Conservation (phyloP, 805 yeast genomes). For the Millerozyma miso region DNA sequence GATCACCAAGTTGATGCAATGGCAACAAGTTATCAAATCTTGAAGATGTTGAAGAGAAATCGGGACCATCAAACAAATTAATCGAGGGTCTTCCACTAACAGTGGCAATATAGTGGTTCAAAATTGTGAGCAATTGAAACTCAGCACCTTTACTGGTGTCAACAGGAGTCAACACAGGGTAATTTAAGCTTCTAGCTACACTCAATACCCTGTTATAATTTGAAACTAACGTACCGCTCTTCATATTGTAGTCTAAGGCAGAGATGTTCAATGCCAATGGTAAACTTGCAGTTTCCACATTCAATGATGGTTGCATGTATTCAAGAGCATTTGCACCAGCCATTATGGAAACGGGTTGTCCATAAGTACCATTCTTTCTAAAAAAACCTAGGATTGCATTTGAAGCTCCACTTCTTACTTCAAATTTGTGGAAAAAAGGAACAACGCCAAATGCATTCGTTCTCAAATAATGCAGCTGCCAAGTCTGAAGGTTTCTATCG, state of each 20-base stretch:
- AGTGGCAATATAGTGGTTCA: constrained; percentile 58
- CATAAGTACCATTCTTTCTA: constrained; percentile 25
- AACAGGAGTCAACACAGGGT: constrained; percentile 68
- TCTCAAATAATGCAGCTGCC: constrained; percentile 51
- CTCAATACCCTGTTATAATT: constrained; percentile 61
- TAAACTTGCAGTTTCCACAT: constrained; percentile 31
- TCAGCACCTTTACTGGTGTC: constrained; percentile 45
- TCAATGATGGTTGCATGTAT: constrained; percentile 61
- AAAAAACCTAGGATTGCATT: constrained; percentile 72
- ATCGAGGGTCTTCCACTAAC: constrained; percentile 52
- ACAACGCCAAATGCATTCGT: constrained; percentile 51
- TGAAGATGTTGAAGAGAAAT: constrained; percentile 50
- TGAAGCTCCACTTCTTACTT: constrained; percentile 83
- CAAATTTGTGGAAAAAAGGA: constrained; percentile 59
- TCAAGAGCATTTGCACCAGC: constrained; percentile 66
- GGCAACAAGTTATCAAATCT: constrained; percentile 43
- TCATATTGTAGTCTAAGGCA: constrained; percentile 65
- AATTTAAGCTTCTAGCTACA: constrained; percentile 58
- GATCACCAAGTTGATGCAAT: constrained; percentile 36
- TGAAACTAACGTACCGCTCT: constrained; percentile 48
- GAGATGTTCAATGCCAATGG: constrained; percentile 73
- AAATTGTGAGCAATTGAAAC: constrained; percentile 61
- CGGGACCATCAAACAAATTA: constrained; percentile 78
- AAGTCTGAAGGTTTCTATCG: constrained; percentile 54
- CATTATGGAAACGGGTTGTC: constrained; percentile 44